Evolutionary conservation across 2,329 filamentous ascomycete genomes (phyloP), one percentile per base, ranked within the genome.

Genomic region (Teratosphaeria viscida): DNA sequence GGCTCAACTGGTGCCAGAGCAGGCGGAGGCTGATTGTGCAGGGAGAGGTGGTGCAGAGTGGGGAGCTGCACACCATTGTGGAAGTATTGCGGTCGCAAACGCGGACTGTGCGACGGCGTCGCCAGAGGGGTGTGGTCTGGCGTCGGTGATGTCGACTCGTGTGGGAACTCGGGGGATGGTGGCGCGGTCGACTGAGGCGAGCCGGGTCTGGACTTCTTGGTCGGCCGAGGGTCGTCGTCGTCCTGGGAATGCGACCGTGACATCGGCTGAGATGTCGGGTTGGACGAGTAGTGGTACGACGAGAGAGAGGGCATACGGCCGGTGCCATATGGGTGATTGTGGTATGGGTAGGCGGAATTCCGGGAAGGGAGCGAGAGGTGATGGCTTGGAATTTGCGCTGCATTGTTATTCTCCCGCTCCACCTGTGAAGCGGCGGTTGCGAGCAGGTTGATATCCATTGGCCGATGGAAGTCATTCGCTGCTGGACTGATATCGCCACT

Each of bases 61-160:
- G 94, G 92, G 58, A 97, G 81, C 73, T 96, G 92, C 67, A 92
- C 81, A 65, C 88, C 85, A 65, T 79, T 81, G 63, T 81, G 79
- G 59, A 81, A 79, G 65, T 79, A 83, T 70, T 89, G 87, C 2
- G 92, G 90, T 62, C 92, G 84, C 66, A 99, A 81, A 52, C 94
- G 89, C 57, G 94, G 94, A 19, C 92, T 96, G 75, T 97, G 94
- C 52, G 92, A 92, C 4, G 92, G 92, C 5, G 92, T 99, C 32
- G 92, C 92, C 59, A 97, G 85, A n/a, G 92, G 92, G n/a, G 94
- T 97, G 78, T 96, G 92, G 71, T 97, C 92, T 11, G 92, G 94
- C 1, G 92, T 99, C 4, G 92, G 94, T 10, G 92, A 97, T 54
- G 92, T 82, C 11, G 92, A 96, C 75, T 96, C 91, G 76, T 96